phyloP scores from a whole-genome alignment of 345 rosid genomes.

The Arabidopsis thaliana region DNA sequence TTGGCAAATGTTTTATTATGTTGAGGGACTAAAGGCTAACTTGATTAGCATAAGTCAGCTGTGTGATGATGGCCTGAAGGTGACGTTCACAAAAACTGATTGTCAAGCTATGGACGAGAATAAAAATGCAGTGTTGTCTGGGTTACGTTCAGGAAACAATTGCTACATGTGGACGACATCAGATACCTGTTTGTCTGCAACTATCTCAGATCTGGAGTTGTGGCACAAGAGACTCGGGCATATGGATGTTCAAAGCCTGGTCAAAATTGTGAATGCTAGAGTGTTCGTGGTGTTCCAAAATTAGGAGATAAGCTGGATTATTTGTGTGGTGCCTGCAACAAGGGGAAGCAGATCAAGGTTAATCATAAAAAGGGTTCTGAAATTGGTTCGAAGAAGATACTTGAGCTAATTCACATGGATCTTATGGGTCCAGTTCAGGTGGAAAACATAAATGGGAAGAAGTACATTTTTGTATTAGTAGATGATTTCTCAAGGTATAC shows the following conservation, averaged over 20 bases:
- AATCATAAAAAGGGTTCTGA: not conserved
- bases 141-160: not conserved
- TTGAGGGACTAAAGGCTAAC: not conserved
- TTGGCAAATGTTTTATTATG: not conserved
- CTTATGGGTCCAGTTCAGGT: not conserved
- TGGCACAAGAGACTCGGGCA: not conserved
- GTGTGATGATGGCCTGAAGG: not conserved
- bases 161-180: not conserved
- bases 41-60: not conserved
- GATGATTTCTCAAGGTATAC: not conserved
- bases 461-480: not conserved
- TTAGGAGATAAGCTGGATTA: fast-evolving
- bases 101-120: not conserved
- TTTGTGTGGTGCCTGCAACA: not conserved
- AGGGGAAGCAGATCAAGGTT: not conserved
- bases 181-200: fast-evolving
- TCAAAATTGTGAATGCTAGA: not conserved
- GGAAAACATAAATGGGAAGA: not conserved
- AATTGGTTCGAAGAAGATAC: not conserved
- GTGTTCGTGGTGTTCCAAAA: not conserved
- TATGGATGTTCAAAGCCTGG: not conserved
- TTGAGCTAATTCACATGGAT: not conserved
- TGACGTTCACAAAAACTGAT: not conserved
- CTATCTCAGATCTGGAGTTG: fast-evolving
- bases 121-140: fast-evolving